These are phyloP conservation scores for Paramarasmius palmivorus DNA, from an alignment of 1,284 basidiomycete species.

Conservation along the genomic window DNA sequence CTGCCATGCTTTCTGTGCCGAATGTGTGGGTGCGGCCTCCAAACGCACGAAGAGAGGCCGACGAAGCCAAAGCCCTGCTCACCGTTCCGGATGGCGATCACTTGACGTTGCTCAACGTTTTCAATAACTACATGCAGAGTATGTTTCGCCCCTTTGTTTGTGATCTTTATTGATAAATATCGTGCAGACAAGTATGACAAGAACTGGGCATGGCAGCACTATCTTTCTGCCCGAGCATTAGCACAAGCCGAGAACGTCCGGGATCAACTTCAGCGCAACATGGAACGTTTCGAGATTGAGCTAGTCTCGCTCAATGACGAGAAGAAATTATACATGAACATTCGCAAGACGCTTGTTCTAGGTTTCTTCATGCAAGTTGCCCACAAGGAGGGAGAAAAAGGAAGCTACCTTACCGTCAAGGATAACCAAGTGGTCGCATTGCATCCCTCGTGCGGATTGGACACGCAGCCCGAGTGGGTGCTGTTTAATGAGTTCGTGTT, in stretches of 20 bases:
- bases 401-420: constrained; percentile 86
- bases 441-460: constrained; percentile 94
- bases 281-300: constrained; percentile 92
- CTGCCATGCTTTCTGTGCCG: constrained; percentile 96
- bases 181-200: constrained; percentile 68
- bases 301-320: constrained; percentile 80
- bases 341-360: constrained; percentile 85
- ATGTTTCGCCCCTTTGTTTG: constrained; percentile 16
- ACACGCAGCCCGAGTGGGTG: constrained; percentile 95
- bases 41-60: constrained; percentile 86
- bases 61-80: constrained; percentile 87
- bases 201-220: constrained; percentile 95
- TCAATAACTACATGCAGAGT: constrained; percentile 91
- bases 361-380: constrained; percentile 99
- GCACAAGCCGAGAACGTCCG: constrained; percentile 97
- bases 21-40: constrained; percentile 93
- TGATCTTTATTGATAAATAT: background rate
- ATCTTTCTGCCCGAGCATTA: constrained; percentile 83
- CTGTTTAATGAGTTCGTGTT: constrained; percentile 98
- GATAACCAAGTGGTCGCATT: constrained; percentile 94
- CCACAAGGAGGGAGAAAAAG: constrained; percentile 93
- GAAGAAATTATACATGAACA: constrained; percentile 77
- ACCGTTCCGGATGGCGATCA: constrained; percentile 96
- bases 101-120: constrained; percentile 93
- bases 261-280: constrained; percentile 84